Conservation (phyloP, 257 asterid species). For the Sherardia arvensis region DNA sequence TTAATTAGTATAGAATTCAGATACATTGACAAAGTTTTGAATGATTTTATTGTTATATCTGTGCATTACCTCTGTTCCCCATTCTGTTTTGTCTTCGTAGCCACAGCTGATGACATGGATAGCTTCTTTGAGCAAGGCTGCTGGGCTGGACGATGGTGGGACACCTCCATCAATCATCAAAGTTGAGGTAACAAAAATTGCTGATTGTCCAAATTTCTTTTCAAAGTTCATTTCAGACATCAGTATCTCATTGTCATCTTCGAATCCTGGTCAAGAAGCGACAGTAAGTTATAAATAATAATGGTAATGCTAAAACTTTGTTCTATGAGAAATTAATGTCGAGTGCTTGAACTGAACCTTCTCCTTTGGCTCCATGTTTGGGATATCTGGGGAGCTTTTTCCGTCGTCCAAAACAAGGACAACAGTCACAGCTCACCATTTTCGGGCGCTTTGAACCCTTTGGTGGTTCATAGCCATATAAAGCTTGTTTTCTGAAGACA, state of each 20-base stretch:
- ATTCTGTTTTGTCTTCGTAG: conserved; percentile 94
- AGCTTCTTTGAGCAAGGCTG: conserved; percentile 89
- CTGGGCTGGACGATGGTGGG: conserved; percentile 97
- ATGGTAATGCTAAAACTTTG: background rate
- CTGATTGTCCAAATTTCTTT: conserved; percentile 90
- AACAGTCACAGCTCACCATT: conserved; percentile 88
- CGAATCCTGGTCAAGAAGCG: conserved; percentile 42
- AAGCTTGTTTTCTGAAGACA: conserved; percentile 78
- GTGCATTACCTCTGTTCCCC: conserved; percentile 77
- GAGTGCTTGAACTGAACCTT: conserved; percentile 46
- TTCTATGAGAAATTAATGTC: background rate
- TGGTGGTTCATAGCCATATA: conserved; percentile 87
- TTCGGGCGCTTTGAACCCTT: conserved; percentile 69
- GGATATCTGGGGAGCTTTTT: conserved; percentile 52
- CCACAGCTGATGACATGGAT: conserved; percentile 97
- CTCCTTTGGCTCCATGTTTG: conserved; percentile 43
- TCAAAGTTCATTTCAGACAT: conserved; percentile 93
- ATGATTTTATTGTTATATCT: background rate
- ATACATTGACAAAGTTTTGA: background rate
- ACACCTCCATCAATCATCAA: conserved; percentile 92
- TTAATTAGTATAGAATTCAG: background rate
- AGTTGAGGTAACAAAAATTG: conserved; percentile 80
- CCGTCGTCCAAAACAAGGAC: conserved; percentile 81
- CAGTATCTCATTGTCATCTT: conserved; percentile 67
- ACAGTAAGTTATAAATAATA: background rate